Evolutionary conservation across 116 monocot genomes (phyloP).

Genomic region (Phalaenopsis hybrid): DNA sequence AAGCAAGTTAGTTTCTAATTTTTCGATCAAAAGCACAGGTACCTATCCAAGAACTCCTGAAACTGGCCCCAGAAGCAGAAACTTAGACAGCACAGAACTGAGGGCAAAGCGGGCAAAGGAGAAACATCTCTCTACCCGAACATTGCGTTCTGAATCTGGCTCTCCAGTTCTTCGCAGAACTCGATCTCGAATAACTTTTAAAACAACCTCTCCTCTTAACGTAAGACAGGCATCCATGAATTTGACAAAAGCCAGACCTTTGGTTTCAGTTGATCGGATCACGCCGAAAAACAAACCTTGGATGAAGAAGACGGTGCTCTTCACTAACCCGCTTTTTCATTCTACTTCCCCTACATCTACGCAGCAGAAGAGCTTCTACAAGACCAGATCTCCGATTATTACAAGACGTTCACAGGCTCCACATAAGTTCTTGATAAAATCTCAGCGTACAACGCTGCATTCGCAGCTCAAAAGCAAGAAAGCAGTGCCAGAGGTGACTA

Average conservation of each 20-base stretch:
- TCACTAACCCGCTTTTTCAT: conserved; percentile 56
- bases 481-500: conserved; percentile 8
- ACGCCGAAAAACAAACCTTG: conserved; percentile 51
- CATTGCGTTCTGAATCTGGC: conserved; percentile 10
- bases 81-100: conserved; percentile 21
- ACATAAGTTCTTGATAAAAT: conserved; percentile 68
- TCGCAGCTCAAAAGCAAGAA: conserved; percentile 38
- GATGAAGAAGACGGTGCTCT: conserved; percentile 67
- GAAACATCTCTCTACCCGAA: conserved; percentile 28
- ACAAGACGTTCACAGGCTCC: conserved; percentile 23
- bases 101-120: conserved; percentile 45
- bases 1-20: conserved; percentile 24
- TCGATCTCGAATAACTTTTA: conserved; percentile 71
- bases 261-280: conserved; percentile 26
- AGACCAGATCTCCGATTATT: conserved; percentile 52
- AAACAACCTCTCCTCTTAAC: conserved; percentile 44
- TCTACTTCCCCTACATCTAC: conserved; percentile 17
- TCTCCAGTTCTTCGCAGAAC: conserved; percentile 29
- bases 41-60: conserved; percentile 58
- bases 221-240: background rate
- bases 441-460: conserved; percentile 31
- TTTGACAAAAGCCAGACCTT: conserved; percentile 4
- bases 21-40: background rate
- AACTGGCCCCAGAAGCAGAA: conserved; percentile 5
- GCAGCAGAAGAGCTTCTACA: conserved; percentile 31